Base-by-base conservation (phyloP, 345 rosid genomes). In the Limnanthes douglasii region DNA sequence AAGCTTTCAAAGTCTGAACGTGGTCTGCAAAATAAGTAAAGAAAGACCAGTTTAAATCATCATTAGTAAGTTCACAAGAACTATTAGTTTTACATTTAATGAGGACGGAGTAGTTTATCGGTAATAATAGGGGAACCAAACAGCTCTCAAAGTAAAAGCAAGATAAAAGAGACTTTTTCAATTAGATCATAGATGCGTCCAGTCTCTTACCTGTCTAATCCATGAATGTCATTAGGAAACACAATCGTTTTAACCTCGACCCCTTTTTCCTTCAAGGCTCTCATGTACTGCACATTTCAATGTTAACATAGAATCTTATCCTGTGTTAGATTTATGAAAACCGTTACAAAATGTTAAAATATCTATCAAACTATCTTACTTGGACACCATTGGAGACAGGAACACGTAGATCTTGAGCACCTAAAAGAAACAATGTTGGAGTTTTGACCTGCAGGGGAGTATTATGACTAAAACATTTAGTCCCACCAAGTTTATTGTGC, bases 371-470 rank as follows among this genome's bases (percentile, higher is more conserved):
- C 12, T 36, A 44, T 41, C 72, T 68, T 62, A 80, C 96, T 54
- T 80, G 98, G 44, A 84, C 39, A 48, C 94, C 96, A 39, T 72
- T 73, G 31, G 93, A 68, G 28, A 61, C 53, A 1, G 96, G 94
- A 50, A 90, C 94, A 15, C 93, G 96, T 7, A 77, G 94, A 72
- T 90, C 98, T 40, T 67, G 53, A 42, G 80, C 69, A 41, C 98
- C 94, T 34, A 84, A 41, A 35, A 90, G 82, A 55, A 90, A 66
- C 28, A 84, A 45, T 28, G 80, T 70, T 1, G 98, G 98, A 31
- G 98, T 63, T 65, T 90, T 90, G 46, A 77, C 95, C 98, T 90
- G 65, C 47, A 60, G 14, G n/a, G n/a, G n/a, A n/a, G n/a, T n/a
- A n/a, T n/a, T n/a, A n/a, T n/a, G n/a, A n/a, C n/a, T n/a, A 39